These are phyloP conservation scores for Alternaria gansuensis DNA, from an alignment of 2,329 filamentous ascomycete genomes.

Conservation along the genomic window DNA sequence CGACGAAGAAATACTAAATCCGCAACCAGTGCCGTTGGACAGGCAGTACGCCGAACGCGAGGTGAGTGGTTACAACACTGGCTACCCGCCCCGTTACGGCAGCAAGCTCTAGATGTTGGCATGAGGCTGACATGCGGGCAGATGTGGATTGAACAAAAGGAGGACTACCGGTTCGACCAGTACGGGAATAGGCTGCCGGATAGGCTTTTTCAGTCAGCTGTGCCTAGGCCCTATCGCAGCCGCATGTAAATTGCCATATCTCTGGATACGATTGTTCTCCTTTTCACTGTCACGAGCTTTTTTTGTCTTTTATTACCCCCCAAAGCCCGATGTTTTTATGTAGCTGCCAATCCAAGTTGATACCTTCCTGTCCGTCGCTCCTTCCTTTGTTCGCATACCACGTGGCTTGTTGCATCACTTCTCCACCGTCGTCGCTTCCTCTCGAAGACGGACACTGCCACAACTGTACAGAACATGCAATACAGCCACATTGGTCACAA, in stretches of 20 bases:
- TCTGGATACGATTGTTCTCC: slow-evolving; percentile 19
- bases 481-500: not conserved
- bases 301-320: slow-evolving; percentile 17
- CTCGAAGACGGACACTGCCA: not conserved
- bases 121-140: slow-evolving; percentile 26
- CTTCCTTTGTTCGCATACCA: not conserved
- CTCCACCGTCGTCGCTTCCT: not conserved
- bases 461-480: not conserved
- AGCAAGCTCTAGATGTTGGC: slow-evolving; percentile 22
- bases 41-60: slow-evolving; percentile 43
- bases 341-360: slow-evolving; percentile 25
- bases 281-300: slow-evolving; percentile 20
- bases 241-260: slow-evolving; percentile 36
- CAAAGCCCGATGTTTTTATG: slow-evolving; percentile 17
- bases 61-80: slow-evolving; percentile 36
- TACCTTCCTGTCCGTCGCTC: slow-evolving; percentile 8
- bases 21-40: slow-evolving; percentile 49
- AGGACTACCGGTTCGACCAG: slow-evolving; percentile 48
- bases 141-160: slow-evolving; percentile 51
- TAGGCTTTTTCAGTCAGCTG: slow-evolving; percentile 35
- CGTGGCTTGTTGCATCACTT: not conserved
- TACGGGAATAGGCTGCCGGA: slow-evolving; percentile 50
- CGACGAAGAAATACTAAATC: slow-evolving; percentile 50
- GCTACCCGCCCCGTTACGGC: slow-evolving; percentile 23
- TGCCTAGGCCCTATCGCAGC: slow-evolving; percentile 39